Evolutionary conservation across 2,329 filamentous ascomycete genomes (phyloP).

Genomic region (Sporothrix dimorphospora): DNA sequence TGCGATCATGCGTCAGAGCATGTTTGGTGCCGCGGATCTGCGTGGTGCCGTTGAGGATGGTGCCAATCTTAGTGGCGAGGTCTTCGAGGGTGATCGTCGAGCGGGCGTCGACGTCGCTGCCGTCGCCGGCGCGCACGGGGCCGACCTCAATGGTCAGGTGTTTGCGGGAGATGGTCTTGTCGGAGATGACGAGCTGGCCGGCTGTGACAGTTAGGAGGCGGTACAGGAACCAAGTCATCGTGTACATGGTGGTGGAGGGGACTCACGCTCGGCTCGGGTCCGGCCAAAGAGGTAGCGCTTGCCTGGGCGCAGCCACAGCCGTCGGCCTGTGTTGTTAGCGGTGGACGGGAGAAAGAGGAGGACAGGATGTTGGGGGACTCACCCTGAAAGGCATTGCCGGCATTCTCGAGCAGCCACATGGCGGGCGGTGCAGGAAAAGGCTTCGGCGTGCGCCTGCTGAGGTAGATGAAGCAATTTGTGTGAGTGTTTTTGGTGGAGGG

Average conservation of each 20-base stretch:
- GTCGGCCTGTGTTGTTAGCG: slow-evolving; percentile 56
- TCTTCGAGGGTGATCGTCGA: slow-evolving; percentile 75
- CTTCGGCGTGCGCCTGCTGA: not conserved
- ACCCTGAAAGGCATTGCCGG: slow-evolving; percentile 56
- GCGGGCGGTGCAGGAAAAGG: not conserved
- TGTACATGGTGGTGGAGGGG: no score
- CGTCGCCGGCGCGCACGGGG: slow-evolving; percentile 65
- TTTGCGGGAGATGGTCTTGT: slow-evolving; percentile 85
- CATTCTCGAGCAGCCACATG: slow-evolving; percentile 30
- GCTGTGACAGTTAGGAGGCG: slow-evolving; percentile 49
- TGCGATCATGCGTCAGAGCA: slow-evolving; percentile 59
- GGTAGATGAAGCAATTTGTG: not conserved
- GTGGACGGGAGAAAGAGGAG: not conserved
- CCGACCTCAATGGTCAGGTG: slow-evolving; percentile 80
- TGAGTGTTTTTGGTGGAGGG: not conserved
- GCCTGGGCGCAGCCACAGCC: slow-evolving; percentile 83
- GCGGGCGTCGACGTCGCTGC: slow-evolving; percentile 64
- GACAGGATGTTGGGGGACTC: slow-evolving; percentile 27
- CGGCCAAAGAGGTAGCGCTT: slow-evolving; percentile 85
- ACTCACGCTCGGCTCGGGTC: slow-evolving; percentile 66
- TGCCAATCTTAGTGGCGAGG: slow-evolving; percentile 81
- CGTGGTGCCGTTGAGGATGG: slow-evolving; percentile 70
- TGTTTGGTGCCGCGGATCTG: slow-evolving; percentile 66
- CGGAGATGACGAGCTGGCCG: slow-evolving; percentile 69
- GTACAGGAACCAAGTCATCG: no score